Base-by-base conservation (phyloP, 352 stramenopile species). In the Phytophthora boehmeriae region DNA sequence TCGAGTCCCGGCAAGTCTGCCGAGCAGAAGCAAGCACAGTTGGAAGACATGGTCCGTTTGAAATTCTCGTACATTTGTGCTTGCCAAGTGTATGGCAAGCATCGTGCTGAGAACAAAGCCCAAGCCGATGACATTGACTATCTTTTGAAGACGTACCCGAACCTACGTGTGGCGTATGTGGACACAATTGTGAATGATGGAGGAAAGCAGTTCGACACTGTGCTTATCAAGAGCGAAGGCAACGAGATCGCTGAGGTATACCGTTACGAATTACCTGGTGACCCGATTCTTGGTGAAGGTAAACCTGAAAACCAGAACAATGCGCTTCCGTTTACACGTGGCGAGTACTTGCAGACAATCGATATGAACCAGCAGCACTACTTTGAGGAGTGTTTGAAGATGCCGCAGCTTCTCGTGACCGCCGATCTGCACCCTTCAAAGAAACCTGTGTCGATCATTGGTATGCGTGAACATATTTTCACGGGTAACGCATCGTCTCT, bases 281-380 rank as follows among this genome's bases (percentile, higher is more conserved):
- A 96, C 50, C 88, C 88, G 25, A 76, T 96, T 55, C 59, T 96
- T 64, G 86, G 88, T 43, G 86, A 96, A 71, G 88, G 86, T 59
- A 96, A 96, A 41, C 86, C 86, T 5, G 86, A 95, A 45, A 96
- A 96, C 67, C 88, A 96, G 67, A 96, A 96, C 65, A 88, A 94
- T 42, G 88, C 88, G 6, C 66, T 96, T 39, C 88, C 85, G 25
- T 96, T 96, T 60, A 94, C 84, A 13, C 82, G 86, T 51, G 88
- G 88, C 8, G 88, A 96, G 59, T 93, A 86, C 55, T 63, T 96
- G 17, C 88, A 96, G 64, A 92, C 80, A n/a, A 96, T 96, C 54
- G 88, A 96, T 73, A 95, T 95, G 88, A 96, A 96, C 73, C 88
- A 96, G 60, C 86, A 96, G 57, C 82, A 92, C 53, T 95, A 95